Conservation (phyloP, 176 grass and related monocot species). For the Carex cristatella region DNA sequence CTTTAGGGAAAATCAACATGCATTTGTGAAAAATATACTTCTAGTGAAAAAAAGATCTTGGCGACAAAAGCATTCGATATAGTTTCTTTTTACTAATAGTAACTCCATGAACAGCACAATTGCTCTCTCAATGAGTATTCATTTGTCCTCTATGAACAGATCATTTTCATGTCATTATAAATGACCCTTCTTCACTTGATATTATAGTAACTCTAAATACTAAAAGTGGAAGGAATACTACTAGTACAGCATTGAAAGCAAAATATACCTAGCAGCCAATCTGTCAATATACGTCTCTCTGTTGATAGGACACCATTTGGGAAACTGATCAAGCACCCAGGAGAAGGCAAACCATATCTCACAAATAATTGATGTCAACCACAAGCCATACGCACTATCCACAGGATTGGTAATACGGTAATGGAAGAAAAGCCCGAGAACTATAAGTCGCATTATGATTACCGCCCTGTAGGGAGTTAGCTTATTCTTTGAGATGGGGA, state of each 20-base stretch:
- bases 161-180: neutral
- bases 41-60: neutral
- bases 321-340: slow-evolving; percentile 99
- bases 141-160: neutral
- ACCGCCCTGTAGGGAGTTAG: slow-evolving; percentile 93
- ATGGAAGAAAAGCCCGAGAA: slow-evolving; percentile 97
- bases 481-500: slow-evolving; percentile 95
- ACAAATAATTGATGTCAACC: slow-evolving; percentile 95
- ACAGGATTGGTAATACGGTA: slow-evolving; percentile 97
- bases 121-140: neutral
- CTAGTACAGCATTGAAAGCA: neutral
- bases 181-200: neutral
- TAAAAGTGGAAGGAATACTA: neutral
- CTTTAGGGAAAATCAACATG: neutral
- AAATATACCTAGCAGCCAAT: slow-evolving; percentile 69
- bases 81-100: neutral
- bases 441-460: slow-evolving; percentile 87
- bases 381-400: slow-evolving; percentile 76
- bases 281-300: slow-evolving; percentile 91
- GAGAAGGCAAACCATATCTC: slow-evolving; percentile 98
- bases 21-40: neutral
- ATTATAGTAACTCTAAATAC: neutral
- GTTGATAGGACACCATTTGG: slow-evolving; percentile 91
- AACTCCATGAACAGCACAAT: neutral
- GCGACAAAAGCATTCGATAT: neutral